Evolutionary conservation across 1,284 basidiomycete species (phyloP).

Genomic region (Ganoderma boninense): DNA sequence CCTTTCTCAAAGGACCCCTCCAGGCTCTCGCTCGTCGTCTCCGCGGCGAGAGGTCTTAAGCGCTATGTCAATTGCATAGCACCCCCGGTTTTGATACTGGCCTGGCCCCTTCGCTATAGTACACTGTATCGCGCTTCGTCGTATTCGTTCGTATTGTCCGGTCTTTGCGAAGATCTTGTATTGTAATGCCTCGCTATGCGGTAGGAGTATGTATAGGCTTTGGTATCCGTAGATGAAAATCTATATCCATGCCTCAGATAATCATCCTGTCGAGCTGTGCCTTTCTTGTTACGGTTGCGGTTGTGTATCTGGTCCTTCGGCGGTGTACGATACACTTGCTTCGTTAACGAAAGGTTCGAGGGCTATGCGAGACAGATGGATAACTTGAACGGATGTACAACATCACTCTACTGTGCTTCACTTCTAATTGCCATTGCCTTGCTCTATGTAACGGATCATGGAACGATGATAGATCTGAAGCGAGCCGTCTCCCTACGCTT

Average conservation of each 20-base stretch:
- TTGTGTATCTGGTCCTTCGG: background rate
- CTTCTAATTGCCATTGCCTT: background rate
- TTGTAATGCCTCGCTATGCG: slow-evolving; percentile 25
- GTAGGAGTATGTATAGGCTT: slow-evolving; percentile 24
- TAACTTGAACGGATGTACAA: background rate
- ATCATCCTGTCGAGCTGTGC: background rate
- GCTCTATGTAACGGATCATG: background rate
- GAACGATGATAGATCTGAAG: slow-evolving; percentile 43
- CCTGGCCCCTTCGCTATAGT: slow-evolving; percentile 24
- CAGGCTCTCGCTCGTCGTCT: slow-evolving; percentile 86
- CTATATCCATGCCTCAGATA: slow-evolving; percentile 17
- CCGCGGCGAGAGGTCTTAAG: slow-evolving; percentile 88
- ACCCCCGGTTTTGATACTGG: slow-evolving; percentile 1
- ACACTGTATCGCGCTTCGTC: slow-evolving; percentile 24
- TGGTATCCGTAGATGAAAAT: slow-evolving; percentile 16
- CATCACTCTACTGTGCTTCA: background rate
- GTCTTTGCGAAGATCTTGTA: slow-evolving; percentile 29
- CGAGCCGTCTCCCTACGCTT: slow-evolving; percentile 42
- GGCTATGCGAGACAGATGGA: background rate
- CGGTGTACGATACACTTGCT: background rate
- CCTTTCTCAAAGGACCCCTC: background rate
- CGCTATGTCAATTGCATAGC: slow-evolving; percentile 4
- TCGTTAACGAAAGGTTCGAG: background rate
- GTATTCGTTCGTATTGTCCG: slow-evolving; percentile 26
- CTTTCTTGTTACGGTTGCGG: background rate